phyloP scores from a whole-genome alignment of 306 rosid genomes.

The Corylus avellana region DNA sequence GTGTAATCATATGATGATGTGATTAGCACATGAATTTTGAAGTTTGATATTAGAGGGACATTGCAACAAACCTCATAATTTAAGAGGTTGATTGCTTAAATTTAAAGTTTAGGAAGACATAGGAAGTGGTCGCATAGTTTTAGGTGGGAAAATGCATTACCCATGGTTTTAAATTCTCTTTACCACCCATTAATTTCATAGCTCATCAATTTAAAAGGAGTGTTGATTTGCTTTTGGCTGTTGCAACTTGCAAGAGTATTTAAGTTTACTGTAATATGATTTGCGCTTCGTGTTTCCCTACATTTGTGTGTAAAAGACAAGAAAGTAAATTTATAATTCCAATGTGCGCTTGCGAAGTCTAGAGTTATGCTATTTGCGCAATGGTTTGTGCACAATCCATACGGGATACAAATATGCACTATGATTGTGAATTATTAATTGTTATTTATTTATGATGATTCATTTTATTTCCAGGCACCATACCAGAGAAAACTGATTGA shows the following conservation, averaged over 20 bases:
- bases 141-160: background rate
- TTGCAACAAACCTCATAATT: too few species aligned
- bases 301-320: background rate
- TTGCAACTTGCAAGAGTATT: background rate
- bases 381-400: background rate
- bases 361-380: background rate
- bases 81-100: too few species aligned
- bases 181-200: background rate
- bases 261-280: background rate
- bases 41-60: too few species aligned
- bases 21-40: too few species aligned
- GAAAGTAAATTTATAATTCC: background rate
- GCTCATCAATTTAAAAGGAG: background rate
- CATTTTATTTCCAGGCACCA: conserved; percentile 64
- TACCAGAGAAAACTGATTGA: conserved; percentile 85
- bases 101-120: too few species aligned
- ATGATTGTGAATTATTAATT: background rate
- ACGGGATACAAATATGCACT: background rate
- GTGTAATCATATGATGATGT: too few species aligned
- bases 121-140: too few species aligned
- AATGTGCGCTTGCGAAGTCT: background rate
- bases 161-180: background rate
- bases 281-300: background rate
- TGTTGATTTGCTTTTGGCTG: background rate
- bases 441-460: conserved; percentile 11